phyloP scores from a whole-genome alignment of 2,329 filamentous ascomycete genomes.

The Diaporthe capsici region DNA sequence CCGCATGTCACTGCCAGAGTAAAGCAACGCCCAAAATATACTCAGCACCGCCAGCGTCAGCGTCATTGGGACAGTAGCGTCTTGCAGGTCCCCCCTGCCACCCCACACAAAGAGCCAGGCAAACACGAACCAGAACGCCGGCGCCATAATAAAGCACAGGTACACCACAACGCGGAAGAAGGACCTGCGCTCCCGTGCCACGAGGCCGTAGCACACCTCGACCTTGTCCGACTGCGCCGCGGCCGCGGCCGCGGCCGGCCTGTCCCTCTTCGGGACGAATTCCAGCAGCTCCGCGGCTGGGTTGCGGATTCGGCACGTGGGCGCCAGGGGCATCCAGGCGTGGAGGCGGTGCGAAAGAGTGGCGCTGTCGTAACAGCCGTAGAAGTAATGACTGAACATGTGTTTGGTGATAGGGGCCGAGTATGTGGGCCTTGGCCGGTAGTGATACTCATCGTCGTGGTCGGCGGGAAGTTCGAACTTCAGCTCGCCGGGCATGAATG shows the following conservation, averaged over 20 bases:
- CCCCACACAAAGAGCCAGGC: slow-evolving; percentile 9
- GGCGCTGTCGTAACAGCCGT: neutral
- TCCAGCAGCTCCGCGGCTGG: slow-evolving; percentile 5
- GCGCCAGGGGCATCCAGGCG: neutral
- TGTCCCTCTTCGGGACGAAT: slow-evolving; percentile 14
- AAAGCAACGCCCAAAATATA: no score
- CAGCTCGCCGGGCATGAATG: slow-evolving; percentile 12
- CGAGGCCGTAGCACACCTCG: slow-evolving; percentile 19
- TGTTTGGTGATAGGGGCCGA: slow-evolving; percentile 1
- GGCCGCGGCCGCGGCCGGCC: neutral
- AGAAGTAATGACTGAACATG: slow-evolving; percentile 15
- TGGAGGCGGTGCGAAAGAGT: neutral
- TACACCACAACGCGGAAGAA: slow-evolving; percentile 8
- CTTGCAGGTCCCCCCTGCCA: no score
- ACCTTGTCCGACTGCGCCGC: slow-evolving; percentile 9
- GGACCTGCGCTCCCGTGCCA: slow-evolving; percentile 7
- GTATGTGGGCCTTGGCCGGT: neutral
- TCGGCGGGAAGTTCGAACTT: slow-evolving; percentile 7
- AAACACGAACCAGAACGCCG: slow-evolving; percentile 15
- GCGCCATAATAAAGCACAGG: slow-evolving; percentile 12
- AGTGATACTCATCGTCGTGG: slow-evolving; percentile 14
- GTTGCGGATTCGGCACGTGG: slow-evolving; percentile 15
- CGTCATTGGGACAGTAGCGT: no score
- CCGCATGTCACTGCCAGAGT: no score
- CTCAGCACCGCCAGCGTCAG: no score